A percentile compares a stretch with the other conserved stretches of the same genome.
Evolutionary conservation across 1,284 basidiomycete species (phyloP).

Genomic region (Volvariella volvacea): DNA sequence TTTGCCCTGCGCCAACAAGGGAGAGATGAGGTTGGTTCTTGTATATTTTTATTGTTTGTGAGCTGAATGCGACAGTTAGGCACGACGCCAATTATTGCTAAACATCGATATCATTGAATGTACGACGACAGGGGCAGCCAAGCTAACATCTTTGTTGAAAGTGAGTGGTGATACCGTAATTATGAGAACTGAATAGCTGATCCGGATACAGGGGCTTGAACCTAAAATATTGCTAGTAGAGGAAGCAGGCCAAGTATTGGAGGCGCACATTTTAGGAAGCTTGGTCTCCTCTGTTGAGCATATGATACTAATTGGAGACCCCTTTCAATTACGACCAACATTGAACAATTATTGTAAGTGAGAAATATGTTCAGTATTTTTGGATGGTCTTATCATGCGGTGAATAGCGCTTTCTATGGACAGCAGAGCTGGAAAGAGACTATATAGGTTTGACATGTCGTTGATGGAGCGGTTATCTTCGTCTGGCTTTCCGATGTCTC

Average conservation of each 20-base stretch:
- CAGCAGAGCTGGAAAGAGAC: conserved; percentile 34
- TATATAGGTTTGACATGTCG: conserved; percentile 56
- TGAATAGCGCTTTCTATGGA: conserved; percentile 48
- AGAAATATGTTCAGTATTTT: not conserved
- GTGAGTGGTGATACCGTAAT: conserved; percentile 24
- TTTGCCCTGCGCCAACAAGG: conserved; percentile 24
- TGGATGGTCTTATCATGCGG: conserved; percentile 5
- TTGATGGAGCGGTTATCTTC: conserved; percentile 55
- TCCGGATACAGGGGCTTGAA: conserved; percentile 33
- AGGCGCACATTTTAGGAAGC: conserved; percentile 60
- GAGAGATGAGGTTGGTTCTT: conserved; percentile 27
- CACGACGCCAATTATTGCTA: conserved; percentile 37
- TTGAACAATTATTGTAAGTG: conserved; percentile 56
- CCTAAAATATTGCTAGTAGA: conserved; percentile 56
- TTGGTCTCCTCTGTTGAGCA: conserved; percentile 59
- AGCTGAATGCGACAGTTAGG: conserved; percentile 18
- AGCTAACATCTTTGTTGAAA: conserved; percentile 48
- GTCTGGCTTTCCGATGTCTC: conserved; percentile 48
- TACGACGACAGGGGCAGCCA: conserved; percentile 70
- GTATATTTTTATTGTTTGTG: too few species aligned
- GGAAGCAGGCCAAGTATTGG: conserved; percentile 75
- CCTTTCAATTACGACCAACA: conserved; percentile 62
- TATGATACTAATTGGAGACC: conserved; percentile 66
- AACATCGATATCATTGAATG: conserved; percentile 62
- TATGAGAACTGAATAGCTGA: not conserved